These are phyloP conservation scores for Suhomyces sp. DNA, from an alignment of 805 yeast species.

Conservation along the genomic window DNA sequence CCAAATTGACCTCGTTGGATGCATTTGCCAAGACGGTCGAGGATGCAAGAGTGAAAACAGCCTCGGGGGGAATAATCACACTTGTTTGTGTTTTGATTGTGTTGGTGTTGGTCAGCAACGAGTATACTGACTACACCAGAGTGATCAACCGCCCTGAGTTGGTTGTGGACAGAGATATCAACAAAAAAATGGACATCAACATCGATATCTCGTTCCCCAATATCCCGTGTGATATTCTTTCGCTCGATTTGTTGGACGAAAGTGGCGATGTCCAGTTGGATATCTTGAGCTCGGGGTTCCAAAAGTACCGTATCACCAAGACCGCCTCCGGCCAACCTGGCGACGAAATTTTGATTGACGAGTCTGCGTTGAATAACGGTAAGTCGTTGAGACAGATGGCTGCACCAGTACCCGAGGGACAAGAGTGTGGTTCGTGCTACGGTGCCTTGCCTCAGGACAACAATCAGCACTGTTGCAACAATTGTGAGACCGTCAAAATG, in stretches of 20 bases:
- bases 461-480: constrained; percentile 70
- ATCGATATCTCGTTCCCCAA: constrained; percentile 81
- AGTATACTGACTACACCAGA: constrained; percentile 70
- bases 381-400: constrained; percentile 28
- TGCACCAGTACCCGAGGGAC: constrained; percentile 29
- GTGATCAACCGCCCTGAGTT: constrained; percentile 76
- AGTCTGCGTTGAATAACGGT: constrained; percentile 20
- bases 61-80: constrained; percentile 88
- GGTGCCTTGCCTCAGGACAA: constrained; percentile 69
- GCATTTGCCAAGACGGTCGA: constrained; percentile 95
- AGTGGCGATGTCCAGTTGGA: constrained; percentile 83
- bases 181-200: constrained; percentile 71
- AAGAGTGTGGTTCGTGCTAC: constrained; percentile 86
- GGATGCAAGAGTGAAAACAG: constrained; percentile 84
- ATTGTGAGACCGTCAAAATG: constrained; percentile 73
- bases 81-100: constrained; percentile 63
- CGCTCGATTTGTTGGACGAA: constrained; percentile 84
- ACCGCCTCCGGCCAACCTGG: constrained; percentile 42
- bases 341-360: constrained; percentile 30
- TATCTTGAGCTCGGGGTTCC: constrained; percentile 66
- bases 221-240: constrained; percentile 78
- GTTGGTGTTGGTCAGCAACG: constrained; percentile 61
- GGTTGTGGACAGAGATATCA: constrained; percentile 81
- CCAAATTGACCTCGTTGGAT: constrained; percentile 60
- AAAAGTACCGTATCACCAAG: constrained; percentile 58